phyloP scores from a whole-genome alignment of 805 yeast species.

The Tetrapisispora taiwanensis region DNA sequence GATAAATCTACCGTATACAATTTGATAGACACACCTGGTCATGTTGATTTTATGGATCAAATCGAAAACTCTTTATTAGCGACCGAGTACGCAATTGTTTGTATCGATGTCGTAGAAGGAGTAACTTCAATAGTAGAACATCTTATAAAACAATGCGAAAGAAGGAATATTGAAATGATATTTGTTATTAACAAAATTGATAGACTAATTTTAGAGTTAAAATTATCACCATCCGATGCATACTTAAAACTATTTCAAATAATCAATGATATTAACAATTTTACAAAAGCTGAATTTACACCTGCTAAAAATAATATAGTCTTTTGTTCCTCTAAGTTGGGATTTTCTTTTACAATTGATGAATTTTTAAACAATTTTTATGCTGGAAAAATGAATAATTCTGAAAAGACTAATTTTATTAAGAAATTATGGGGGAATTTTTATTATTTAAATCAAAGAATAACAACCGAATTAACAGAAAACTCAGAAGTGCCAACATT shows the following conservation, averaged over 20 bases:
- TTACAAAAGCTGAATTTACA: conserved; percentile 36
- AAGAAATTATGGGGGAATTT: conserved; percentile 70
- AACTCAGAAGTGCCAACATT: conserved; percentile 37
- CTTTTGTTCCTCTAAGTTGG: conserved; percentile 59
- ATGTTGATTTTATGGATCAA: conserved; percentile 75
- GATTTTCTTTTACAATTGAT: conserved; percentile 53
- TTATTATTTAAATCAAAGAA: conserved; percentile 39
- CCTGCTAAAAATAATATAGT: conserved; percentile 60
- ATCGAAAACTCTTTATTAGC: conserved; percentile 44
- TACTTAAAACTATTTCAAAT: conserved; percentile 54
- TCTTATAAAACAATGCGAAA: conserved; percentile 43
- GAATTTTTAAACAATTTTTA: conserved; percentile 53
- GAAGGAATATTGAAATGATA: conserved; percentile 41
- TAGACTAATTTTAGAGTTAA: conserved; percentile 68
- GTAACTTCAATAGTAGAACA: conserved; percentile 47
- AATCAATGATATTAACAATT: conserved; percentile 55
- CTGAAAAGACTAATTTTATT: conserved; percentile 35
- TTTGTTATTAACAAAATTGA: conserved; percentile 76
- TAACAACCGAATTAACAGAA: conserved; percentile 29
- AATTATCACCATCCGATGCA: conserved; percentile 64
- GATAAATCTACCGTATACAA: conserved; percentile 51
- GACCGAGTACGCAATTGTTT: conserved; percentile 57
- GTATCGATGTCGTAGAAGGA: conserved; percentile 84
- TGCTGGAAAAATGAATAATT: conserved; percentile 27
- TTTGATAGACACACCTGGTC: conserved; percentile 87